Conservation (phyloP, 192 early-diverging fungal genomes). For the Coemansia umbellata region DNA sequence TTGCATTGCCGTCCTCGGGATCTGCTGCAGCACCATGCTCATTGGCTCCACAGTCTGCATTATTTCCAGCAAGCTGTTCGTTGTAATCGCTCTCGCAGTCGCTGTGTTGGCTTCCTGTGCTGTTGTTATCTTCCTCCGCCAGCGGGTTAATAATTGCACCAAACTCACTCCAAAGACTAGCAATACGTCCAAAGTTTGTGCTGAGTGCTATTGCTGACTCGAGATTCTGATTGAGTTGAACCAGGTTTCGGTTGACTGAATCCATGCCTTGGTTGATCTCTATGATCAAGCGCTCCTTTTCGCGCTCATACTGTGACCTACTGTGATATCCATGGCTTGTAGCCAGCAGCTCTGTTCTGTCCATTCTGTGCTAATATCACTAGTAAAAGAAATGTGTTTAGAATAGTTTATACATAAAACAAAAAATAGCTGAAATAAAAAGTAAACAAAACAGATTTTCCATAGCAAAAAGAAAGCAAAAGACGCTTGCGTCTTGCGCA, state of each 20-base stretch:
- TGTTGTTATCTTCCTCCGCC: constrained; percentile 13
- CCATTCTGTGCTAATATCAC: too few species aligned
- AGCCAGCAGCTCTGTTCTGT: constrained; percentile 21
- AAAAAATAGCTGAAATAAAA: too few species aligned
- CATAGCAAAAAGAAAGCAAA: too few species aligned
- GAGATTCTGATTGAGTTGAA: constrained; percentile 46
- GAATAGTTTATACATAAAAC: too few species aligned
- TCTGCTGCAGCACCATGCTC: not conserved
- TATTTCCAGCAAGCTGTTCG: constrained; percentile 3
- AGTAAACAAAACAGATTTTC: too few species aligned
- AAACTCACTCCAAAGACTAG: constrained; percentile 43
- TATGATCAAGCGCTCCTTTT: constrained; percentile 41
- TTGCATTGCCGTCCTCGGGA: not conserved
- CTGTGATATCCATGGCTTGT: constrained; percentile 5
- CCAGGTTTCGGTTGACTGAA: constrained; percentile 27
- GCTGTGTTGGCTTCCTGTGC: constrained; percentile 23
- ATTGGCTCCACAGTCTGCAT: not conserved
- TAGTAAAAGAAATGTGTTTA: too few species aligned
- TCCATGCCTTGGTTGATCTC: constrained; percentile 49
- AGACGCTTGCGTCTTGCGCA: too few species aligned
- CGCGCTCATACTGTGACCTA: constrained; percentile 42
- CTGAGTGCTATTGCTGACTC: constrained; percentile 44
- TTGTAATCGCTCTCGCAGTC: not conserved
- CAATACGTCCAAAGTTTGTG: constrained; percentile 33
- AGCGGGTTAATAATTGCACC: constrained; percentile 37